Evolutionary conservation across 495 filamentous ascomycete species (phyloP), one percentile per base, ranked within the genome.

Genomic region (Apiosordaria backusii): DNA sequence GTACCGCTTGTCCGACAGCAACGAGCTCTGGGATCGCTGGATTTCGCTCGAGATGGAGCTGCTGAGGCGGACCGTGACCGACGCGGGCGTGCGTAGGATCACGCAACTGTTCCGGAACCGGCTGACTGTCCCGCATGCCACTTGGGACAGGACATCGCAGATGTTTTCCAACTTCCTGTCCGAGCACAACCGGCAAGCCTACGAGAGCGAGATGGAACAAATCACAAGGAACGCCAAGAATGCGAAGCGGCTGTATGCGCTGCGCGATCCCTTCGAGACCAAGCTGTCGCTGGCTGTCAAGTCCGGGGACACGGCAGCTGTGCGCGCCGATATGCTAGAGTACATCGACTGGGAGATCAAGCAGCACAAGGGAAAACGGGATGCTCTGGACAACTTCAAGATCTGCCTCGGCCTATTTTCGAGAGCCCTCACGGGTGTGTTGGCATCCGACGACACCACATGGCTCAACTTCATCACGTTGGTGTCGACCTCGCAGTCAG

Each of bases 21-120:
- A 95, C 70, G 70, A 88, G 60, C 83, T 97, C n/a, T 99, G 93
- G 93, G 87, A 97, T 73, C 88, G 87, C 65, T 93, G 79, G 91
- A 90, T 81, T 67, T 91, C 69, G 65, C 82, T 81, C 70, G 82
- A 81, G 73, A 77, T 82, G 74, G 82, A 83, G 71, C 80, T 83
- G 75, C 77, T 84, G 50, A 79, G 83, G n/a, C 83, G 79, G 58
- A 79, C 80, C 2, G 80, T 84, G 15, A 83, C 82, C 4, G 78
- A 81, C 57, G 82, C 88, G 18, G 86, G 86, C 63, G 79, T 93
- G 35, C 83, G 83, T 57, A 82, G 86, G 27, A 84, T 97, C 64
- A 84, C 85, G 19, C 82, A 83, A 18, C 80, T 93, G 10, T 97
- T 92, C 75, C 81, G 87, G 55, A 81, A 87, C 67, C 87, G 95